Base-by-base conservation (phyloP, 2,329 filamentous ascomycete species). In the Fusarium aywerte region DNA sequence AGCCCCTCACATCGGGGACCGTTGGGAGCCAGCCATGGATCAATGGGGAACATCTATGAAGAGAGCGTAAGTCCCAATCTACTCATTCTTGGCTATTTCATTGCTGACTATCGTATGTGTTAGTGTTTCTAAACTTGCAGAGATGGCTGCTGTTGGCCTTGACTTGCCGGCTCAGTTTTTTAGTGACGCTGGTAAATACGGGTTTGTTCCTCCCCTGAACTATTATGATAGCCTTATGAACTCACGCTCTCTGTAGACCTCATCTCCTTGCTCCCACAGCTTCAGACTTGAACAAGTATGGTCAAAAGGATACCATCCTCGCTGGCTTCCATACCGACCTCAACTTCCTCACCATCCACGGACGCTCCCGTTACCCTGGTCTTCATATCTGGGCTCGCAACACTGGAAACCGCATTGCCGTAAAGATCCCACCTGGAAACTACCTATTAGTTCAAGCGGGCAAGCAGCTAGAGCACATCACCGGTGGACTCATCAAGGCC, bases 271-370 rank as follows among this genome's bases (percentile, higher is more conserved):
- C 86, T 2, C 86, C 86, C 1, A 89, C 86, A 2, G 85, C 86
- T 2, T 88, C 86, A 0, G 84, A 89, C 72, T 82, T 89, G 13
- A 53, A 65, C 13, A 85, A 82, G 58, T 86, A 87, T 77, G 84
- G 83, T 44, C 45, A 75, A 4, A 78, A 80, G 49, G 82, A 87
- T 78, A 88, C 85, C 48, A 88, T 89, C 71, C 82, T 89, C 16
- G 86, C 86, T 16, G 86, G 86, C 36, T 89, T 89, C 79, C 86
- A 89, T 75, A 88, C 86, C 1, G 86, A 89, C 71, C 84, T 89
- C 58, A 89, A 89, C 80, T 89, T 88, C 74, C 80, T 89, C 51
- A 89, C 86, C 67, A 89, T 89, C 76, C 86, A 89, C 78, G 86
- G 86, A 57, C 86, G 86, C 67, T 87, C 84, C 29, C 84, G 86